A percentile compares a stretch with the other conserved stretches of the same genome.
These are phyloP conservation scores for Macrocybe sp. DNA, from an alignment of 1,284 basidiomycete genomes.

Conservation along the genomic window DNA sequence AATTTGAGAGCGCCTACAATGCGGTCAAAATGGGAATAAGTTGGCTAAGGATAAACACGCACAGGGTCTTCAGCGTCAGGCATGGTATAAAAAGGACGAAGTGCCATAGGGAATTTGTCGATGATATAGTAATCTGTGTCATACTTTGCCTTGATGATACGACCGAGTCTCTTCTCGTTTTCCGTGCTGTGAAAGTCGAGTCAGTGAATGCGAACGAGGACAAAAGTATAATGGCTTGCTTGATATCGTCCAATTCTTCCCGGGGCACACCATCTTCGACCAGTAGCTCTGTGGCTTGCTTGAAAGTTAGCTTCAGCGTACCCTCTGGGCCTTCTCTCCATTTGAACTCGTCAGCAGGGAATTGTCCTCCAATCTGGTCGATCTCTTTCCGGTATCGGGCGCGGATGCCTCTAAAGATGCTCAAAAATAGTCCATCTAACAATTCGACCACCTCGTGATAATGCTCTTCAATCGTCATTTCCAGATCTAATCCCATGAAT, in stretches of 20 bases:
- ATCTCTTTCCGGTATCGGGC: slow-evolving; percentile 81
- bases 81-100: slow-evolving; percentile 99
- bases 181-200: slow-evolving; percentile 56
- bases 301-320: slow-evolving; percentile 81
- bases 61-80: slow-evolving; percentile 87
- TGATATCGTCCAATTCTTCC: slow-evolving; percentile 81
- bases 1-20: slow-evolving; percentile 83
- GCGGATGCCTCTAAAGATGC: slow-evolving; percentile 80
- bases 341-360: slow-evolving; percentile 88
- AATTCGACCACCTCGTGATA: slow-evolving; percentile 95
- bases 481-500: slow-evolving; percentile 97
- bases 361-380: slow-evolving; percentile 78
- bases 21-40: slow-evolving; percentile 3
- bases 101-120: slow-evolving; percentile 92
- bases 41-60: slow-evolving; percentile 21
- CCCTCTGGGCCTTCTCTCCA: slow-evolving; percentile 80
- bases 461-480: slow-evolving; percentile 98
- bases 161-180: slow-evolving; percentile 90
- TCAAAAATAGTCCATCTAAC: slow-evolving; percentile 79
- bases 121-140: slow-evolving; percentile 97
- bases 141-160: slow-evolving; percentile 87
- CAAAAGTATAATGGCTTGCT: slow-evolving; percentile 39
- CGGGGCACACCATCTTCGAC: slow-evolving; percentile 77
- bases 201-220: neutral
- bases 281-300: slow-evolving; percentile 85